A percentile compares a stretch with the other conserved stretches of the same genome.
Evolutionary conservation across 163 green algal genomes (phyloP).

Genomic region (Chlorella variabilis): DNA sequence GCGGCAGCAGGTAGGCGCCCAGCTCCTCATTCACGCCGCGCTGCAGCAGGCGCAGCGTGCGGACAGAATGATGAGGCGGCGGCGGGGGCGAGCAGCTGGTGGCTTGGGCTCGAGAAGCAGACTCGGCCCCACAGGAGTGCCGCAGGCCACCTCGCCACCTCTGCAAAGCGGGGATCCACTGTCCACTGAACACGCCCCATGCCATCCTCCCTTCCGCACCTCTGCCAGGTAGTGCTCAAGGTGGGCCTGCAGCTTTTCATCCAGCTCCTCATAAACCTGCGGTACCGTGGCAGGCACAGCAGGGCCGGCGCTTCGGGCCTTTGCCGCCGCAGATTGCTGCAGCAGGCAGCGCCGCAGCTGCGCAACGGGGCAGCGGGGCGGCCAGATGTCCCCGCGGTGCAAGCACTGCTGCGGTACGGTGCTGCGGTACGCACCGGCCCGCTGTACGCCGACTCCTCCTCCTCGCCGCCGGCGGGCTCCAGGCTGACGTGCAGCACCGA

Average conservation of each 20-base stretch:
- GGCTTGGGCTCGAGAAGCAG: neutral
- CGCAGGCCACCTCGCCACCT: neutral
- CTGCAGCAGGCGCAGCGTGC: neutral
- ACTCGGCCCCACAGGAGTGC: neutral
- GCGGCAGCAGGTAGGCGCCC: conserved; percentile 46
- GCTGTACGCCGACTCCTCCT: conserved; percentile 47
- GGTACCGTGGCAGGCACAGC: too few relatives aligned
- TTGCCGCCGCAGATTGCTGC: too few relatives aligned
- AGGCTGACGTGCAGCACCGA: conserved; percentile 63
- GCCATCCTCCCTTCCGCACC: conserved; percentile 18
- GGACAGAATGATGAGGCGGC: too few relatives aligned
- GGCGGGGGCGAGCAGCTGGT: too few relatives aligned
- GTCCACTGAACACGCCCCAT: neutral
- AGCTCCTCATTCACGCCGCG: conserved; percentile 43
- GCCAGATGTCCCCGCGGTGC: too few relatives aligned
- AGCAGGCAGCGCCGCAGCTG: too few relatives aligned
- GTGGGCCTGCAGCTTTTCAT: conserved; percentile 48
- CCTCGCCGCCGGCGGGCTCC: conserved; percentile 51
- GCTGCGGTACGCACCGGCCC: conserved; percentile 49
- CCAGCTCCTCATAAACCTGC: conserved; percentile 58
- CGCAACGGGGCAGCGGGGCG: too few relatives aligned
- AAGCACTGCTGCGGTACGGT: too few relatives aligned
- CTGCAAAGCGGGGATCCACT: neutral
- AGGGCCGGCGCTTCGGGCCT: too few relatives aligned
- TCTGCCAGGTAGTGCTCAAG: conserved; percentile 51